Base-by-base conservation (phyloP, 495 filamentous ascomycete species). In the Copromyces sp. region DNA sequence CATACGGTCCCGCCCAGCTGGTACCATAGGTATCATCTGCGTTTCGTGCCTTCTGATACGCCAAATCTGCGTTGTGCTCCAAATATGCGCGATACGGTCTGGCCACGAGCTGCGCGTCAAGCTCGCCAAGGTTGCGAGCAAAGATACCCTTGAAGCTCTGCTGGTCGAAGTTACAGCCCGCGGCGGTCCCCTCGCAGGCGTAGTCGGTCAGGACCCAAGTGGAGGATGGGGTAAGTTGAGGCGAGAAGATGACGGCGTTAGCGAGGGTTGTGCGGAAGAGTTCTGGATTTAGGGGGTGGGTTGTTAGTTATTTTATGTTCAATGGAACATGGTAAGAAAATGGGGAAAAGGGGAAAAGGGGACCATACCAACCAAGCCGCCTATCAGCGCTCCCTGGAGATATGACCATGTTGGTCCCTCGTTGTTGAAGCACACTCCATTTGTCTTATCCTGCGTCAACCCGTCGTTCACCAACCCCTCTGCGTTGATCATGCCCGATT, bases 81-180 rank as follows among this genome's bases (percentile, higher is more conserved):
- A 93, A 84, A 3, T 89, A 89, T 29, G 75, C 71, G n/a, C 75
- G 72, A 74, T 87, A 91, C 12, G 78, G 77, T 37, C 81, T 77
- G 14, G 86, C 78, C 4, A 82, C 83, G 0, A 86, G 77, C 1
- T 75, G 86, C 16, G 74, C 74, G 24, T 90, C 81, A 32, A 94
- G 78, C 68, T 83, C 80, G 35, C 81, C 82, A 1, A 93, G 83
- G 73, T 91, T 91, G 6, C 88, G 85, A 24, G 89, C 85, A 75
- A 93, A 92, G 5, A 91, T 86, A 29, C 91, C 92, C 79, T 94
- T 94, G 86, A 94, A 94, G 72, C 90, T 87, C 2, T 87, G 83
- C 8, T 83, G 87, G 74, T 90, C 86, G 24, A 79, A 83, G 68
- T 87, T 88, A 69, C 89, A 90, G 17, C 81, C 77, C 0, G 77